Evolutionary conservation across 139 green algal species (phyloP), one percentile per base, ranked within the genome.

Genomic region (Coccomyxa sp.): DNA sequence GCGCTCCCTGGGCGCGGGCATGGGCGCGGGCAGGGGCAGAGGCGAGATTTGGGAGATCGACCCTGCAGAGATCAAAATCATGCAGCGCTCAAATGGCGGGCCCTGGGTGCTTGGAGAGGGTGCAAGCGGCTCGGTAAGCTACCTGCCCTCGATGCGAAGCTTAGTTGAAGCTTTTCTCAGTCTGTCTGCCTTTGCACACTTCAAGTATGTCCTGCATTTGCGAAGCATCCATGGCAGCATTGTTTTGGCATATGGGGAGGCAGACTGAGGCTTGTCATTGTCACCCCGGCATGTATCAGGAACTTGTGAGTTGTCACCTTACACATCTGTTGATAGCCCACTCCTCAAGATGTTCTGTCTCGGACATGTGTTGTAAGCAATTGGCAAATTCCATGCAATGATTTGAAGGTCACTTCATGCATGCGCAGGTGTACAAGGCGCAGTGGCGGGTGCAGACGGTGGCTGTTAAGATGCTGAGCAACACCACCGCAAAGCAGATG

Each of bases 91-190:
- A 9, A 76, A 81, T 55, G 82, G 79, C 58, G 41, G 31, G 16
- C 58, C 71, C 3, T 87, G 82, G 82, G 34, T 82, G 41, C 79
- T 87, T n/a, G 82, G 79, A 3, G 44, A 75, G 44, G 82, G 79
- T 31, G 80, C 82, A 4, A 79, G 55, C 37, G 82, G 82, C 9
- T 58, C 64, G 79, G 82, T 86, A 35, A 68, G 69, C 10, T 5
- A 29, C 44, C 24, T 68, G 33, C 9, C 9, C 29, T 79, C 34
- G 24, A 35, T 33, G 50, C 74, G 39, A 27, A 14, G 29, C 29
- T 36, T 78, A n/a, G n/a, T 70, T 70, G 33, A n/a, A 71, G 7
- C 29, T n/a, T 44, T 39, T 6, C 8, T 55, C n/a, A 41, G 27
- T 14, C 10, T 8, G 36, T 18, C 39, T 39, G 6, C 73, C 24